phyloP scores from a whole-genome alignment of 2,329 filamentous ascomycete species.

The Sporothrix pseudoabietina region DNA sequence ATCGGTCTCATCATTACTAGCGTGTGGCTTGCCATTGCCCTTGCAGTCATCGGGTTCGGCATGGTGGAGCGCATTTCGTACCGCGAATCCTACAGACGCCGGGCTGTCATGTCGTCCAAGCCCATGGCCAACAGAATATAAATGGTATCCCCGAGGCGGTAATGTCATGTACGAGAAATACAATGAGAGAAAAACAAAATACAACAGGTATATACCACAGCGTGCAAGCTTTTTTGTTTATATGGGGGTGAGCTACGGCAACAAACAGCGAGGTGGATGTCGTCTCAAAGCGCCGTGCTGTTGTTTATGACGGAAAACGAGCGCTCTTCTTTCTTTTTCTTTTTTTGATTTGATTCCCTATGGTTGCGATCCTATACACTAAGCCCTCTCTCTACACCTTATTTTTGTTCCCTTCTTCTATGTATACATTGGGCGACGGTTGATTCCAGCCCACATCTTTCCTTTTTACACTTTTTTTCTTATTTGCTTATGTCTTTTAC shows the following conservation, averaged over 20 bases:
- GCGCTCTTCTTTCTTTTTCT: neutral
- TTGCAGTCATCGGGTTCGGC: constrained; percentile 62
- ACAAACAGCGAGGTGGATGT: neutral
- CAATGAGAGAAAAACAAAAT: neutral
- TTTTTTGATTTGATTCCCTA: neutral
- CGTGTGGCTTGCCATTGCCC: constrained; percentile 61
- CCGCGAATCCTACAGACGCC: constrained; percentile 62
- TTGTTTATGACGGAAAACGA: neutral
- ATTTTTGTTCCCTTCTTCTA: constrained; percentile 5
- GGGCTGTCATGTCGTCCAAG: constrained; percentile 50
- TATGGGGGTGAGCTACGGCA: neutral
- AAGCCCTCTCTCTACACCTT: neutral
- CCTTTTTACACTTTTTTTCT: neutral
- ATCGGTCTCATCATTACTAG: constrained; percentile 68
- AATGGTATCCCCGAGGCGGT: constrained; percentile 1
- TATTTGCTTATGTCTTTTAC: neutral
- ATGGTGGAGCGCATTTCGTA: constrained; percentile 68
- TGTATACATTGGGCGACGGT: constrained; percentile 19
- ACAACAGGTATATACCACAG: constrained; percentile 11
- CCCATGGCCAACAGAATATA: constrained; percentile 40
- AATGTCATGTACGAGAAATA: neutral
- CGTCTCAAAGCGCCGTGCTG: neutral
- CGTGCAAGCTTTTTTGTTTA: constrained; percentile 20
- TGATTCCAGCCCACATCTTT: constrained; percentile 14
- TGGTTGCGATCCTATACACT: neutral